Evolutionary conservation across 176 grass and related monocot species (phyloP), one percentile per base, ranked within the genome.

Genomic region (Coix lacrymajobi): DNA sequence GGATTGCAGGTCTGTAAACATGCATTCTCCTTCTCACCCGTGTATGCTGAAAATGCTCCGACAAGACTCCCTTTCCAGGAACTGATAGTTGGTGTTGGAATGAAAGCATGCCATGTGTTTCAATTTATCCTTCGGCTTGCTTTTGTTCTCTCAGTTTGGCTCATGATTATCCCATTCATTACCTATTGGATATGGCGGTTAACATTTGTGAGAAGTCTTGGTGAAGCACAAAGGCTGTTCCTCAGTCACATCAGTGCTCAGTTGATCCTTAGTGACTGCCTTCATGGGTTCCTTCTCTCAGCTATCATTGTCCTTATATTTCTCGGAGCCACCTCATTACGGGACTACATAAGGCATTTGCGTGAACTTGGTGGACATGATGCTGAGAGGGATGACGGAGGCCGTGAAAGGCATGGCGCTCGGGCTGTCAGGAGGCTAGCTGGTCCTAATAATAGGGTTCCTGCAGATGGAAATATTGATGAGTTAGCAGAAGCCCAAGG

Each of bases 271-370:
- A 99, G 93, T n/a, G 97, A 99, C 64, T 99, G 97, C 81, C 74
- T 99, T 32, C 97, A 99, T 31, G 97, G 97, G 6, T 99, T 99
- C 88, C 87, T 99, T 65, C 89, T 99, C 51, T 99, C 97, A 54
- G 97, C 97, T 86, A 92, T 92, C 74, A 96, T 99, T 74, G 93
- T 99, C 11, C 94, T 99, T 52, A 96, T 99, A 87, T 99, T 99
- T 92, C 97, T 99, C 10, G 97, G 97, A 70, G 97, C 97, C 32
- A 99, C 97, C 29, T 99, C 97, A 13, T 87, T 99, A 81, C 86
- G 93, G 75, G 97, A 99, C 77, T 99, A 99, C 84, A 93, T 99
- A 88, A 93, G 97, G 78, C 97, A 99, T 76, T 79, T 99, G 58
- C 77, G 97, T 19, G 97, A 99, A 80, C 85, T 96, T 83, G 97